These are phyloP conservation scores for Forsythia viridissima DNA, from an alignment of 257 asterid species.

Conservation along the genomic window DNA sequence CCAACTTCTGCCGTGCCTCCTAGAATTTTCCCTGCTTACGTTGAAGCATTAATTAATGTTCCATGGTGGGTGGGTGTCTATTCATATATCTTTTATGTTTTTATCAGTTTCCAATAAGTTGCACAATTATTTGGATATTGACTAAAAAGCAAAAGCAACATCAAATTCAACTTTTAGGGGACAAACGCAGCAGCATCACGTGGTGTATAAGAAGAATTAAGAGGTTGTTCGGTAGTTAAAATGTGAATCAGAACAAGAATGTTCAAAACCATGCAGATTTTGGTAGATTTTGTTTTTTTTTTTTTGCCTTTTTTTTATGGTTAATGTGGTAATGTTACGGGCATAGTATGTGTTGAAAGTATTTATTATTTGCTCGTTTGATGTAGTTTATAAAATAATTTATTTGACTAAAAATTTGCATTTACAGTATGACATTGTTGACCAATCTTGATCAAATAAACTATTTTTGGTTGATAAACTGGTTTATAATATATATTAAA, in stretches of 20 bases:
- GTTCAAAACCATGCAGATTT: background rate
- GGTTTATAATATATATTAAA: no score
- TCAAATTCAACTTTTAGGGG: background rate
- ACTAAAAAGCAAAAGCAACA: background rate
- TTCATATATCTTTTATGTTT: background rate
- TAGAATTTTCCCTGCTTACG: background rate
- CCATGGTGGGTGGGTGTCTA: slow-evolving; percentile 8
- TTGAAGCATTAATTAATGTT: background rate
- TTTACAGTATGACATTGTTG: no score
- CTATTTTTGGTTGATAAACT: no score
- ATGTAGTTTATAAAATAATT: no score
- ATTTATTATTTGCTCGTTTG: no score
- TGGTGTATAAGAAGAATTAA: background rate
- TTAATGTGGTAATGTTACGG: no score
- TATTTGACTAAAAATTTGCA: no score
- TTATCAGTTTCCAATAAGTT: background rate
- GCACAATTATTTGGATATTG: background rate
- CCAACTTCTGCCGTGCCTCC: background rate
- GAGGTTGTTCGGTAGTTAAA: background rate
- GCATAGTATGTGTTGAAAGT: no score
- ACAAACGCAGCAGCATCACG: background rate
- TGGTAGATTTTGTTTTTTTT: no score
- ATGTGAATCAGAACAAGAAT: background rate
- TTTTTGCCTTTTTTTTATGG: no score
- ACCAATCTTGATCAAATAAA: no score